Evolutionary conservation across 164 flowering plant species (phyloP).

Genomic region (Stephania japonica): DNA sequence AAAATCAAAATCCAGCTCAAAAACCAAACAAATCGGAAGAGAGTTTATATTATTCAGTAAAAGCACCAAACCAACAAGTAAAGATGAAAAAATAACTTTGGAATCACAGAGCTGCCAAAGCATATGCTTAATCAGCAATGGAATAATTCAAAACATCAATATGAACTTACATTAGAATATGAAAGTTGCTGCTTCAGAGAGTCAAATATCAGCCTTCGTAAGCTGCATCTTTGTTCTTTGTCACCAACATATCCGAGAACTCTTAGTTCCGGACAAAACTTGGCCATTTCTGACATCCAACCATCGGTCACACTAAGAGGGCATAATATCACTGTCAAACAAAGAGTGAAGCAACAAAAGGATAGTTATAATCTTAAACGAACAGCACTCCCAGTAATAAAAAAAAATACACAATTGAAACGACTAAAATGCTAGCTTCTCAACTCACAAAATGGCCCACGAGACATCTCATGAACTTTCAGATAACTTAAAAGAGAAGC

Average conservation of each 20-base stretch:
- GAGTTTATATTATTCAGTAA: background rate
- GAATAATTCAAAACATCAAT: background rate
- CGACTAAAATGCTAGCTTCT: background rate
- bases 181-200: conserved; percentile 32
- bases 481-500: conserved; percentile 72
- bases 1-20: background rate
- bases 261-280: conserved; percentile 49
- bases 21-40: background rate
- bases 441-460: conserved; percentile 84
- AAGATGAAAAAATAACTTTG: background rate
- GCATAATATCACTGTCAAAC: conserved; percentile 70
- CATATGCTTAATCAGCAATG: conserved; percentile 1
- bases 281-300: conserved; percentile 74
- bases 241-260: conserved; percentile 78
- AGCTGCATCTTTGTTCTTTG: conserved; percentile 45
- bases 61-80: background rate
- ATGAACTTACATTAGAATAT: conserved; percentile 36
- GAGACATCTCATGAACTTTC: conserved; percentile 40
- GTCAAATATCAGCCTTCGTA: conserved; percentile 41
- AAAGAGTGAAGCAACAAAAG: conserved; percentile 7
- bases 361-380: background rate
- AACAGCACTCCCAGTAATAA: background rate
- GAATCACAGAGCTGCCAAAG: background rate
- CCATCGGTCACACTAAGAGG: conserved; percentile 94
- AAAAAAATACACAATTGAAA: background rate